A percentile compares a stretch with the other conserved stretches of the same genome.
These are phyloP conservation scores for Paecilomyces sp. DNA, from an alignment of 2,329 filamentous ascomycete genomes.

Conservation along the genomic window DNA sequence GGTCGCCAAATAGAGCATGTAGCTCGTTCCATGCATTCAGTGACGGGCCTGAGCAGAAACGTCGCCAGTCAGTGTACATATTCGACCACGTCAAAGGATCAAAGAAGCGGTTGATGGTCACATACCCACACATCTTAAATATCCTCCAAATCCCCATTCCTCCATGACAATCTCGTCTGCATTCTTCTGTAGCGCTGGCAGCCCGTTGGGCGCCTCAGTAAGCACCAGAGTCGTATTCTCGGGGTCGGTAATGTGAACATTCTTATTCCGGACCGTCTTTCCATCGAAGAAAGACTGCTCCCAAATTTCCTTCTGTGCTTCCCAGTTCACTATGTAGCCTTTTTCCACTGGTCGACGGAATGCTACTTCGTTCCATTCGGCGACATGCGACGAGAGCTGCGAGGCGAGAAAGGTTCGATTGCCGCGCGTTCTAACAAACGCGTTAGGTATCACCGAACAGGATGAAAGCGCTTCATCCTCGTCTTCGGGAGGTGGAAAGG, in stretches of 20 bases:
- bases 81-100: background rate
- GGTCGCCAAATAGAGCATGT: constrained; percentile 60
- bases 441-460: constrained; percentile 76
- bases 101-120: constrained; percentile 17
- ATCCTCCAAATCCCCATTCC: constrained; percentile 86
- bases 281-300: constrained; percentile 75
- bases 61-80: background rate
- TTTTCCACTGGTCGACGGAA: constrained; percentile 90
- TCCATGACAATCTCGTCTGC: constrained; percentile 97
- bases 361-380: constrained; percentile 80
- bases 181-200: constrained; percentile 75
- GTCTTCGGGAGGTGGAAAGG: constrained; percentile 20
- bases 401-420: constrained; percentile 72
- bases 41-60: constrained; percentile 49
- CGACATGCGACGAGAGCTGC: constrained; percentile 64
- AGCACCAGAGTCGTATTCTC: constrained; percentile 76
- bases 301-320: constrained; percentile 92
- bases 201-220: constrained; percentile 76
- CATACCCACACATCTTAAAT: constrained; percentile 66
- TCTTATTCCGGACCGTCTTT: constrained; percentile 51
- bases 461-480: constrained; percentile 31
- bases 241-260: constrained; percentile 49
- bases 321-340: constrained; percentile 94
- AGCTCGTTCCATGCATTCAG: constrained; percentile 80
- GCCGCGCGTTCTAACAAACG: constrained; percentile 74